Evolutionary conservation across 1,139 yeast species (phyloP), one percentile per base, ranked within the genome.

Genomic region (Taphrina deformans): DNA sequence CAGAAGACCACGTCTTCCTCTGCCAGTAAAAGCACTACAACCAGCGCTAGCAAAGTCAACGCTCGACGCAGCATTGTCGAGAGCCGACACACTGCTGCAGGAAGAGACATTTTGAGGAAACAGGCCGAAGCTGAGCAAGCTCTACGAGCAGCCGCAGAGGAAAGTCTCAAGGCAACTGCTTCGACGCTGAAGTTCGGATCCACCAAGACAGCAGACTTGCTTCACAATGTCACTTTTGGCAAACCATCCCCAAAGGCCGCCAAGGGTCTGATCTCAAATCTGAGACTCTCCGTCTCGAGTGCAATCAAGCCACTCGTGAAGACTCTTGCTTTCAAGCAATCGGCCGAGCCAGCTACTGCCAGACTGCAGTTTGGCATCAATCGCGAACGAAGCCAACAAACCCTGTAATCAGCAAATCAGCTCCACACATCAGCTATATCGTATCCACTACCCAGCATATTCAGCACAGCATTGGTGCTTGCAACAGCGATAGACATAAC

Each of bases 361-460:
- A 24, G 23, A 4, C 21, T 53, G 26, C 45, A 53, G 23, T 53
- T 53, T 24, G 58, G 58, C 29, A 21, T 53, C 55, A 51, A 51
- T 27, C 40, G 55, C 12, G 40, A 29, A 51, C 21, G 44, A n/a
- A n/a, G 7, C 27, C 48, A 44, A n/a, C 48, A 23, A 5, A n/a
- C 27, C 7, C 41, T 3, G 1, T 38, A n/a, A 38, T n/a, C n/a
- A n/a, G n/a, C n/a, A n/a, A n/a, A n/a, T n/a, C n/a, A n/a, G n/a
- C n/a, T 29, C 10, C 10, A 29, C 33, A 29, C 10, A 29, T 29
- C 33, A 29, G 33, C 33, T 6, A 29, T 29, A 29, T 29, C 33
- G 33, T 10, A 29, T 10, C 33, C 33, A 29, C 33, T 29, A 29
- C 16, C 16, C 41, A 38, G 41, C 41, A 38, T 38, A 38, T 38